Conservation (phyloP, 495 filamentous ascomycete genomes). For the Barbatosphaeria neglecta region DNA sequence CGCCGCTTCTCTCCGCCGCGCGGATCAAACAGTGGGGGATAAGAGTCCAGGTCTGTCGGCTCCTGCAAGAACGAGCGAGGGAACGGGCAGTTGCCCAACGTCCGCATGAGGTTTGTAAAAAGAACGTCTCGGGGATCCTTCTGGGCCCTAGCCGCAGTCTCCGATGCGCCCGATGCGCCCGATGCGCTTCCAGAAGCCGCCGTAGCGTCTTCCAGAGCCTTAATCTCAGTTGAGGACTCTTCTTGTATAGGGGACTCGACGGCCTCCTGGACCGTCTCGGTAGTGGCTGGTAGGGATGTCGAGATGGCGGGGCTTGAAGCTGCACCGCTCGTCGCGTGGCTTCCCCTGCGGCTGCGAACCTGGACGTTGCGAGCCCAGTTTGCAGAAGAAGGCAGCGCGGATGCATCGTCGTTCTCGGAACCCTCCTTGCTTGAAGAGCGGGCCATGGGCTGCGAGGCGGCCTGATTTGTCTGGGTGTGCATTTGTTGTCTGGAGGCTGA, state of each 20-base stretch:
- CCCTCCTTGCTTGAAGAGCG: conserved; percentile 69
- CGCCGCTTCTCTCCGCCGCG: conserved; percentile 66
- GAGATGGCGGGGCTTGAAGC: conserved; percentile 69
- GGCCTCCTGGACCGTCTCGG: conserved; percentile 22
- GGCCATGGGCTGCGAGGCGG: conserved; percentile 59
- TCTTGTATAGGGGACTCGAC: not conserved
- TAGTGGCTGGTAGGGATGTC: conserved; percentile 43
- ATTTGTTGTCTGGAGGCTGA: conserved; percentile 38
- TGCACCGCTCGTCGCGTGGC: conserved; percentile 65
- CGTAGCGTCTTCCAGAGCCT: conserved; percentile 1
- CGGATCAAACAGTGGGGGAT: conserved; percentile 70
- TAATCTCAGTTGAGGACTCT: conserved; percentile 8
- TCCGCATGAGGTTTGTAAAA: conserved; percentile 16
- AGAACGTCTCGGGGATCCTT: conserved; percentile 9
- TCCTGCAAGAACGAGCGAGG: conserved; percentile 11
- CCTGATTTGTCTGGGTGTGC: conserved; percentile 38
- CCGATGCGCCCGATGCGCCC: conserved; percentile 1
- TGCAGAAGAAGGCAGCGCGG: conserved; percentile 82
- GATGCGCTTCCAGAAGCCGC: no score
- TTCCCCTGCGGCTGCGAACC: conserved; percentile 58
- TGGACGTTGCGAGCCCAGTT: conserved; percentile 83
- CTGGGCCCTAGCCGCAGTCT: conserved; percentile 8
- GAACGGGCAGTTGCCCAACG: conserved; percentile 18
- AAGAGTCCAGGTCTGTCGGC: conserved; percentile 19
- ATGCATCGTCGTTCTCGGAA: conserved; percentile 57